Conservation (phyloP, 2,329 filamentous ascomycete genomes). For the Colletotrichum cereale region DNA sequence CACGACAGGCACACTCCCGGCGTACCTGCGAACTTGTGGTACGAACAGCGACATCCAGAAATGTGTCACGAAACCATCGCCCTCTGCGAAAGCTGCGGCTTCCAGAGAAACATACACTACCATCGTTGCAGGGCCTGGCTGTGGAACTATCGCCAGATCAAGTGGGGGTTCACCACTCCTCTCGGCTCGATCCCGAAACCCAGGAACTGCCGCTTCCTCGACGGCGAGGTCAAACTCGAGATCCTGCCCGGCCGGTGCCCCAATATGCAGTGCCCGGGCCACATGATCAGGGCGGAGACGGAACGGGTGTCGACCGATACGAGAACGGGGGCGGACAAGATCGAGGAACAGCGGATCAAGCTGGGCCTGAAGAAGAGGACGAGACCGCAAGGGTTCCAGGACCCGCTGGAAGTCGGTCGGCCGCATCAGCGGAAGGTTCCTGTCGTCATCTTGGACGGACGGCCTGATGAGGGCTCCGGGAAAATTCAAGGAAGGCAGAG, state of each 20-base stretch:
- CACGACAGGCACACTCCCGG: not conserved
- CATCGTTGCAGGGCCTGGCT: slow-evolving; percentile 33
- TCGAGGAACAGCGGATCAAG: slow-evolving; percentile 69
- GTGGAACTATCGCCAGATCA: slow-evolving; percentile 23
- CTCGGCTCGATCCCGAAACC: slow-evolving; percentile 28
- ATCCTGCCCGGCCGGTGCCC: slow-evolving; percentile 39
- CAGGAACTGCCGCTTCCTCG: slow-evolving; percentile 28
- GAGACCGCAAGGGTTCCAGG: slow-evolving; percentile 18
- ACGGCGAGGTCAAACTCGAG: slow-evolving; percentile 26
- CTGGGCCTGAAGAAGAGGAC: slow-evolving; percentile 24
- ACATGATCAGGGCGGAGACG: slow-evolving; percentile 3
- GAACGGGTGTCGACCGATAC: slow-evolving; percentile 71
- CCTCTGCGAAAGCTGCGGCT: slow-evolving; percentile 39
- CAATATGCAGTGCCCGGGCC: slow-evolving; percentile 18
- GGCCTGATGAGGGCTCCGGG: slow-evolving; percentile 9
- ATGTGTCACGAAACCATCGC: slow-evolving; percentile 42
- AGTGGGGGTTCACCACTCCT: slow-evolving; percentile 30
- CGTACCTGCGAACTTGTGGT: not conserved
- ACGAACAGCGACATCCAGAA: not conserved
- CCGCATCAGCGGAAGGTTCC: slow-evolving; percentile 32
- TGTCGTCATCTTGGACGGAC: slow-evolving; percentile 18
- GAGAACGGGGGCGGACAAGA: slow-evolving; percentile 92
- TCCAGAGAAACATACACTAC: slow-evolving; percentile 40
- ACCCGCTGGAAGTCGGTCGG: slow-evolving; percentile 31
- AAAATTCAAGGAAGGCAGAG: not conserved